Evolutionary conservation across 2,329 filamentous ascomycete species (phyloP).

Genomic region (Trichoderma cornu-damae): DNA sequence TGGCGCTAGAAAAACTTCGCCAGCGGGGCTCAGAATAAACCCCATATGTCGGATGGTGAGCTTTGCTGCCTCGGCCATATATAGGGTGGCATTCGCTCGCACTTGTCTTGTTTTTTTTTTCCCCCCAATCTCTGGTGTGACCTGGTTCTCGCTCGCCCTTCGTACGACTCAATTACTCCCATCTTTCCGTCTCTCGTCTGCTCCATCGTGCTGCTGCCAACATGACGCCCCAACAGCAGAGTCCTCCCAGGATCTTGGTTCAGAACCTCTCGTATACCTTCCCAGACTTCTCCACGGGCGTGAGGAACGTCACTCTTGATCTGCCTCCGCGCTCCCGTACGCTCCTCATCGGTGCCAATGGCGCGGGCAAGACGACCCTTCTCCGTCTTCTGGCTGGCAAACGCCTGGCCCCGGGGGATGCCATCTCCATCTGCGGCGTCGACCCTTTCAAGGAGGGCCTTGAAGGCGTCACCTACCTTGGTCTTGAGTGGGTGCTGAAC

Average conservation of each 20-base stretch:
- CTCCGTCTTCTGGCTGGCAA: conserved; percentile 92
- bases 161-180: neutral
- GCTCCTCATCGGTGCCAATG: conserved; percentile 91
- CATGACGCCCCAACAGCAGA: neutral
- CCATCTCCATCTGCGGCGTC: conserved; percentile 71
- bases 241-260: conserved; percentile 62
- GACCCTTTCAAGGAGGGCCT: conserved; percentile 89
- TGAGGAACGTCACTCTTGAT: conserved; percentile 66
- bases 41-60: neutral
- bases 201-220: neutral
- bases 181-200: neutral
- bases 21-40: neutral
- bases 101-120: neutral
- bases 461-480: conserved; percentile 94
- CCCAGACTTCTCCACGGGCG: conserved; percentile 74
- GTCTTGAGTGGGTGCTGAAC: conserved; percentile 96
- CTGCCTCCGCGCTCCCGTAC: conserved; percentile 82
- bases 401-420: conserved; percentile 72
- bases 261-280: conserved; percentile 81
- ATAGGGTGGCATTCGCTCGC: neutral
- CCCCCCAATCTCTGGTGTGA: neutral
- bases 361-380: conserved; percentile 94
- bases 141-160: neutral
- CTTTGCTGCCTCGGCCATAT: neutral
- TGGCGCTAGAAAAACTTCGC: conserved; percentile 12